Evolutionary conservation across 495 filamentous ascomycete genomes (phyloP).

Genomic region (Penicillium soppii): DNA sequence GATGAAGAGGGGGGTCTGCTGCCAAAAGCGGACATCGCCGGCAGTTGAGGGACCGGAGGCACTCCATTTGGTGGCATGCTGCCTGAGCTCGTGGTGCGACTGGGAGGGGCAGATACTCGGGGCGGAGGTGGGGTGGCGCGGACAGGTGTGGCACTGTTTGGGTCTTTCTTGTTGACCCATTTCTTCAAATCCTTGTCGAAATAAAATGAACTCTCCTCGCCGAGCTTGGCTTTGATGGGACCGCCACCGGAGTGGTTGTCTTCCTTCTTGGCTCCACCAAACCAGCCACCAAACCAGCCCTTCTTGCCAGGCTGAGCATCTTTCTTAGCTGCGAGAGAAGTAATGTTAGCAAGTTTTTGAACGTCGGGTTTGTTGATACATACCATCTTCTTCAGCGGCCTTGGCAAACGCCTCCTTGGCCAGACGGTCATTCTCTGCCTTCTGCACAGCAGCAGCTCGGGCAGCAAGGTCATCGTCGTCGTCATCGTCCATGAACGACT

Average conservation of each 20-base stretch:
- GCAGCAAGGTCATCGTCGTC: conserved; percentile 49
- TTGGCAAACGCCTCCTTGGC: conserved; percentile 77
- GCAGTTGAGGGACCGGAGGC: conserved; percentile 35
- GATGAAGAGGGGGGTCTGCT: conserved; percentile 43
- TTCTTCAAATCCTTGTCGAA: conserved; percentile 93
- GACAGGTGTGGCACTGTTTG: conserved; percentile 43
- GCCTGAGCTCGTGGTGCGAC: conserved; percentile 36
- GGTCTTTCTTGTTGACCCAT: conserved; percentile 96
- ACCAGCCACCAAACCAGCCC: conserved; percentile 88
- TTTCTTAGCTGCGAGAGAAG: conserved; percentile 37
- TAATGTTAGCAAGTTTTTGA: conserved; percentile 22
- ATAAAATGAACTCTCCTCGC: conserved; percentile 88
- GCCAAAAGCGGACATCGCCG: conserved; percentile 20
- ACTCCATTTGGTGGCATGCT: conserved; percentile 32
- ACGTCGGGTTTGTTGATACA: conserved; percentile 9
- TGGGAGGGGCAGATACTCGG: conserved; percentile 44
- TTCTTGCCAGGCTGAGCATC: conserved; percentile 54
- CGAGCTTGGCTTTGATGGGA: conserved; percentile 93
- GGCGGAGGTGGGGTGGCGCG: conserved; percentile 54
- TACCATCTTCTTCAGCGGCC: conserved; percentile 84
- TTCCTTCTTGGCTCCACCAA: conserved; percentile 69
- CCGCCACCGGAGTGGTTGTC: conserved; percentile 51
- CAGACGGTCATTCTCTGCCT: conserved; percentile 51
- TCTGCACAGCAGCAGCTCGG: conserved; percentile 54
- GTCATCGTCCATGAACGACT: conserved; percentile 78